phyloP scores from a whole-genome alignment of 495 filamentous ascomycete species.

The Penicillium arizonense region DNA sequence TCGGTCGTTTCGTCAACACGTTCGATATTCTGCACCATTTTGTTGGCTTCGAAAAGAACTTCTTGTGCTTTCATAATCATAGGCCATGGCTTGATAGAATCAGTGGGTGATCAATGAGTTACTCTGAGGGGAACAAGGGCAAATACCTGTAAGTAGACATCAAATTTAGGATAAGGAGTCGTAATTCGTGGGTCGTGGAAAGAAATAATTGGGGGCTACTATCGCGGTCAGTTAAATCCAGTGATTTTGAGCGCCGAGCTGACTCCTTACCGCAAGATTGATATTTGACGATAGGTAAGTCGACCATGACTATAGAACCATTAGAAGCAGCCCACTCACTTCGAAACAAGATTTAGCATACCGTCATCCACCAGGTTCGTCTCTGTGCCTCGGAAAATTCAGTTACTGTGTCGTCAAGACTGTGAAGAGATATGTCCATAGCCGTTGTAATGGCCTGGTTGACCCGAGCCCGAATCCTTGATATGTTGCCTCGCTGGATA shows the following conservation, averaged over 20 bases:
- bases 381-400: slow-evolving; percentile 45
- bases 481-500: slow-evolving; percentile 51
- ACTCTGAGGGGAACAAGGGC: background rate
- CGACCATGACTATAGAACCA: slow-evolving; percentile 26
- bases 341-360: slow-evolving; percentile 15
- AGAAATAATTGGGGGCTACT: slow-evolving; percentile 42
- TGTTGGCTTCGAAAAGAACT: slow-evolving; percentile 40
- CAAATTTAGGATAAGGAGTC: slow-evolving; percentile 43
- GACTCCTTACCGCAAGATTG: slow-evolving; percentile 15
- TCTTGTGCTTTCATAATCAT: slow-evolving; percentile 46
- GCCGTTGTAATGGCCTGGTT: slow-evolving; percentile 47
- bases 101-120: background rate
- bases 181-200: slow-evolving; percentile 45
- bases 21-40: slow-evolving; percentile 24
- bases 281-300: slow-evolving; percentile 17
- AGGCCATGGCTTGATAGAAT: slow-evolving; percentile 34
- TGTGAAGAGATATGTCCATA: slow-evolving; percentile 45
- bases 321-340: slow-evolving; percentile 39
- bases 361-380: slow-evolving; percentile 55
- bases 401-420: slow-evolving; percentile 26
- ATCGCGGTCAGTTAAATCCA: background rate
- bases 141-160: slow-evolving; percentile 41
- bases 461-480: slow-evolving; percentile 49
- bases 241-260: background rate
- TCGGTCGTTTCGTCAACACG: slow-evolving; percentile 1